A percentile compares a stretch with the other conserved stretches of the same genome.
phyloP scores from a whole-genome alignment of 225 moss, liverwort and hornwort genomes.

The Polytrichum formosum region DNA sequence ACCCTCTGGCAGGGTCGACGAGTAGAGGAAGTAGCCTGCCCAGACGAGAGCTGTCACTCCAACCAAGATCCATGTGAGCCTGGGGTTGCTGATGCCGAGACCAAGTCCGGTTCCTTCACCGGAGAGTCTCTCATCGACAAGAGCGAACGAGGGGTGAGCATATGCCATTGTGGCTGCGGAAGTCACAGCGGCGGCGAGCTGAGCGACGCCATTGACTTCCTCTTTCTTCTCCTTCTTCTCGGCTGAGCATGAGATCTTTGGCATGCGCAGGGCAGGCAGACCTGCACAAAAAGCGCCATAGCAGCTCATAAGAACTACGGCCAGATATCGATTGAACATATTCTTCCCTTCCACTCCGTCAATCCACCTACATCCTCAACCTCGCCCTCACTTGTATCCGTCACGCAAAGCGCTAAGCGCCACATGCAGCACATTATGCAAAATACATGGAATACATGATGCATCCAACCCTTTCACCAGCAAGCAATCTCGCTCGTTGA shows the following conservation, averaged over 20 bases:
- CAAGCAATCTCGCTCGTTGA: no score
- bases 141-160: conserved; percentile 62
- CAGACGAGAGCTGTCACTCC: conserved; percentile 56
- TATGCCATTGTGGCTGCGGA: conserved; percentile 64
- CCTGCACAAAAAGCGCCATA: conserved; percentile 26
- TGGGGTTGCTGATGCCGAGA: conserved; percentile 66
- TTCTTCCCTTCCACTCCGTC: no score
- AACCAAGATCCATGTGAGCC: conserved; percentile 58
- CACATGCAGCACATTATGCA: background rate
- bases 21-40: conserved; percentile 57
- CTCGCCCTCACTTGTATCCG: background rate
- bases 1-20: conserved; percentile 54
- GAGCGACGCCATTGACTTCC: conserved; percentile 29
- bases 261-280: conserved; percentile 53
- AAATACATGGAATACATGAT: background rate
- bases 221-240: conserved; percentile 52
- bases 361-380: background rate
- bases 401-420: background rate
- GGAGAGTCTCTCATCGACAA: conserved; percentile 71
- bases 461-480: background rate
- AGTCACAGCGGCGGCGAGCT: conserved; percentile 54
- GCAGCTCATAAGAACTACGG: background rate
- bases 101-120: conserved; percentile 68
- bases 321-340: no score
- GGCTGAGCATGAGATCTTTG: conserved; percentile 57